Base-by-base conservation (phyloP, 306 rosid genomes). In the Lotus japonicus region DNA sequence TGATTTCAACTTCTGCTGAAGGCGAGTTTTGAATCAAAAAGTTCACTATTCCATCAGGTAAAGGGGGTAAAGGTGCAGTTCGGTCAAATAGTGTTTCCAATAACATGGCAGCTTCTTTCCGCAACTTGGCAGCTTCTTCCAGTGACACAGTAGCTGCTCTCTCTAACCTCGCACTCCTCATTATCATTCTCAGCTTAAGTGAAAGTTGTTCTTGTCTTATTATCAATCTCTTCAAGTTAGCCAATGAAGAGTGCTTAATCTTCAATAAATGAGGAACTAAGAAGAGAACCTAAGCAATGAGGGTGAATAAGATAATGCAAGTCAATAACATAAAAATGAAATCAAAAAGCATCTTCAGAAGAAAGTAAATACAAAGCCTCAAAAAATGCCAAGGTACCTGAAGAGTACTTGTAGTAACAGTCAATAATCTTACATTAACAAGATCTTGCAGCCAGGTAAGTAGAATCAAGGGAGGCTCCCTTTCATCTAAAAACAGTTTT, bases 261-360 rank as follows among this genome's bases (percentile, higher is more conserved):
- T 31, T 44, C 67, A 58, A 19, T 38, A 70, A 33, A 3, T 4
- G 58, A 17, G 67, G 67, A 70, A 58, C 33, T 46, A 58, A 50
- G 56, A 10, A 75, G 7, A 75, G 74, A 75, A 75, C 21, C 79
- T 67, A 39, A 23, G 33, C 26, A 57, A 74, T 0, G 12, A 46
- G 43, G 13, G 11, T 14, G 17, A 55, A 74, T 45, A 19, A 44
- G 9, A 7, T 5, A 45, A 6, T 14, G 26, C 11, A 45, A 35
- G 4, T 50, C 41, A 35, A 31, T 3, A 39, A 28, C 33, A 14
- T 58, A 19, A 46, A 16, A 3, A 7, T 12, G 5, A 21, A 21
- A 21, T 16, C 2, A 38, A 26, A 36, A 39, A 39, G 9, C 39
- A n/a, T 21, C 26, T 21, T 21, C 2, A 21, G 26, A 21, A 21